These are phyloP conservation scores for Diaporthe aspalathi DNA, from an alignment of 2,329 filamentous ascomycete genomes.

Conservation along the genomic window DNA sequence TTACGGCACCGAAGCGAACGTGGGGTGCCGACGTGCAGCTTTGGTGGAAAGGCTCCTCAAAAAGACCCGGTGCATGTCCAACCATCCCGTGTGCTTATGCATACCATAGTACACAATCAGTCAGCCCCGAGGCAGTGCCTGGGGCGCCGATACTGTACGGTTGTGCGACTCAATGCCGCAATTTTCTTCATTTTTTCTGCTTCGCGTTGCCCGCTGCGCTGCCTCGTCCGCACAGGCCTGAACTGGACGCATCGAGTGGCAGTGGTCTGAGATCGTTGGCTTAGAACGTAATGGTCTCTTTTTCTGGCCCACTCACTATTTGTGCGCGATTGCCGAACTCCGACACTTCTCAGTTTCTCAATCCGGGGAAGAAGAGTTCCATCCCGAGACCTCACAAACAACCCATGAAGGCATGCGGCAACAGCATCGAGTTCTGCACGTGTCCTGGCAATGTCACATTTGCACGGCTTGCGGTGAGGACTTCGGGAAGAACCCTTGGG, in stretches of 20 bases:
- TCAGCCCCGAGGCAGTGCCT: conserved; percentile 8
- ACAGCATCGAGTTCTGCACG: neutral
- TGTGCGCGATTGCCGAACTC: neutral
- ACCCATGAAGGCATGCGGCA: neutral
- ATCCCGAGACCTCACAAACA: too few species aligned
- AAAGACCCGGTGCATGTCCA: neutral
- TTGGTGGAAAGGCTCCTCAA: neutral
- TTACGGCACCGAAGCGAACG: neutral
- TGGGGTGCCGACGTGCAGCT: neutral
- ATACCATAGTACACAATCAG: neutral
- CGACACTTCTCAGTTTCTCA: neutral
- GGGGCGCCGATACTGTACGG: neutral
- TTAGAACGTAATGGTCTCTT: neutral
- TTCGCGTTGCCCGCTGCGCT: neutral
- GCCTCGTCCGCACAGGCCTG: neutral
- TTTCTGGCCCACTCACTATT: neutral
- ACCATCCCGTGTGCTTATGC: neutral
- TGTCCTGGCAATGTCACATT: neutral
- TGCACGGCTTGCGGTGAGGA: neutral
- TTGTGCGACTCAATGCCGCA: neutral
- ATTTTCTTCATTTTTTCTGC: neutral
- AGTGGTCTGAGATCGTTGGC: neutral
- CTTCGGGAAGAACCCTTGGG: too few species aligned
- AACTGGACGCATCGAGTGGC: too few species aligned
- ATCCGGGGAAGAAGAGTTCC: neutral